phyloP scores from a whole-genome alignment of 2,329 filamentous ascomycete genomes.

The Trichoderma sp. region DNA sequence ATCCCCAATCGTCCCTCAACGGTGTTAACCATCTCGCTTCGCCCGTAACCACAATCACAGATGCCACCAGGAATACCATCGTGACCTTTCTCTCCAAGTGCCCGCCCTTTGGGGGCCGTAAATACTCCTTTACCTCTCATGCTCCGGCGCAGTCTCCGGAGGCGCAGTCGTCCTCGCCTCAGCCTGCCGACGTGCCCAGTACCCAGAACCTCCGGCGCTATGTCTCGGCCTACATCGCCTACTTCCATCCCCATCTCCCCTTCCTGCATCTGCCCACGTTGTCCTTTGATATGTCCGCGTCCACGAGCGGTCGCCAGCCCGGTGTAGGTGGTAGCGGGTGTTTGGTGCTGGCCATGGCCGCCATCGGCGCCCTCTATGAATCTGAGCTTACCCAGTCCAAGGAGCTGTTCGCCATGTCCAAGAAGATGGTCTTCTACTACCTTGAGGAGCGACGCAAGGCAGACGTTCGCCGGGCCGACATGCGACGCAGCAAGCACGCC shows the following conservation, averaged over 20 bases:
- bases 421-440: constrained; percentile 93
- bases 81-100: constrained; percentile 62
- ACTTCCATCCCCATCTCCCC: constrained; percentile 93
- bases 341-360: constrained; percentile 78
- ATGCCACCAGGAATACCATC: constrained; percentile 64
- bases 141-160: constrained; percentile 59
- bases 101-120: constrained; percentile 59
- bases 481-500: constrained; percentile 55
- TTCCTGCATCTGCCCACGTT: constrained; percentile 91
- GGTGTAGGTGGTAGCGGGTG: constrained; percentile 79
- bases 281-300: constrained; percentile 79
- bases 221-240: constrained; percentile 84
- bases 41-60: constrained; percentile 65
- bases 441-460: constrained; percentile 88
- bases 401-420: constrained; percentile 87
- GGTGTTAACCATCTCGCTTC: constrained; percentile 62
- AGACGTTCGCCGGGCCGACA: constrained; percentile 69
- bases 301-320: constrained; percentile 62
- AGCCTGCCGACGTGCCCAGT: constrained; percentile 68
- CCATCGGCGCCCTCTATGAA: constrained; percentile 83
- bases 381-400: constrained; percentile 77
- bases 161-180: constrained; percentile 53
- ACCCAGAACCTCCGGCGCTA: constrained; percentile 87
- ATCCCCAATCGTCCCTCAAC: constrained; percentile 72
- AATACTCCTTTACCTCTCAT: constrained; percentile 64